A percentile compares a stretch with the other conserved stretches of the same genome.
Conservation (phyloP, 257 asterid species). For the Solanum commersonii region DNA sequence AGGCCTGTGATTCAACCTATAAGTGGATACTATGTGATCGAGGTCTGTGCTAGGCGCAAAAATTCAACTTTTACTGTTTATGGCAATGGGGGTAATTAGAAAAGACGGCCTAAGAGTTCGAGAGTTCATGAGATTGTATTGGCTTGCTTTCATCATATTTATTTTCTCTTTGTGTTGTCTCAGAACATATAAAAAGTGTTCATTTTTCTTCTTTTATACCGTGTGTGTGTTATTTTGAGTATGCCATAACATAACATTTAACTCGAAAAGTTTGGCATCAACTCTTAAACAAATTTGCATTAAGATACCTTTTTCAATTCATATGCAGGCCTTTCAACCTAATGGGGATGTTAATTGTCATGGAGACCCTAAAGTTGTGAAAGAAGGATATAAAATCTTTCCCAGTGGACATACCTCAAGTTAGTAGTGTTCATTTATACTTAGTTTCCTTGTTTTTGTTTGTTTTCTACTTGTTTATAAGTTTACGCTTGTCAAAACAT, state of each 20-base stretch:
- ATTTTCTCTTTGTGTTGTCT: not conserved
- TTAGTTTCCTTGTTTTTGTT: no score
- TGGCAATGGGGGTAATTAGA: not conserved
- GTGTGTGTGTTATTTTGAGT: not conserved
- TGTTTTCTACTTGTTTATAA: no score
- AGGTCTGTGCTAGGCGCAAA: not conserved
- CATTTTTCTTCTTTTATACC: not conserved
- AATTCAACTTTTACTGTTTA: not conserved
- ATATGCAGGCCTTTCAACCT: constrained; percentile 12
- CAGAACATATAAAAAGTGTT: not conserved
- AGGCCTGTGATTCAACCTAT: not conserved
- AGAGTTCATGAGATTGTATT: not conserved
- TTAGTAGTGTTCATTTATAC: no score
- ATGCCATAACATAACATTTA: not conserved
- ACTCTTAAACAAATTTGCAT: not conserved
- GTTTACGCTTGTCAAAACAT: no score
- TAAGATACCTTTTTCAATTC: not conserved
- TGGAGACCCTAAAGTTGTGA: not conserved
- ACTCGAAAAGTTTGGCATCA: no score
- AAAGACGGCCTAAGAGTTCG: not conserved
- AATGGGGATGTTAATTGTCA: no score
- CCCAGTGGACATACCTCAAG: no score
- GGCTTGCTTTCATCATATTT: not conserved
- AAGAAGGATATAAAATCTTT: no score
- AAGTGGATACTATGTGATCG: not conserved